These are phyloP conservation scores for Tilletiopsis washingtonensis DNA, from an alignment of 1,284 basidiomycete genomes.

Conservation along the genomic window DNA sequence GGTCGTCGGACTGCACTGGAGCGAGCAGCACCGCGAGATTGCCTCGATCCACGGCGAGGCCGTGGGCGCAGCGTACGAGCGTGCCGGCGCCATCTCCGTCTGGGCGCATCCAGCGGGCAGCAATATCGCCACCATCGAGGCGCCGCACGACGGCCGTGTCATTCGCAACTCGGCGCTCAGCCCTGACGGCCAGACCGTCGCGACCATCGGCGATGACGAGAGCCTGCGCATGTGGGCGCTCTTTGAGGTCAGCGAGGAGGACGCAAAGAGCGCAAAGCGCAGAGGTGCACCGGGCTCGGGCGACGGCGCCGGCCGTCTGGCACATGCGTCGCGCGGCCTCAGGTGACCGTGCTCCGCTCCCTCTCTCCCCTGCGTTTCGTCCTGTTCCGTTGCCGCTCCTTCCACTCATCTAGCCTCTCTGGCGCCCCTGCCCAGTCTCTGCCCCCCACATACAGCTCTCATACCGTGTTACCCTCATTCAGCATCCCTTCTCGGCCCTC, in stretches of 20 bases:
- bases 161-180: slow-evolving; percentile 32
- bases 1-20: slow-evolving; percentile 85
- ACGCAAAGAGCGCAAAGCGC: too few relatives aligned
- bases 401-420: too few relatives aligned
- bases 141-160: slow-evolving; percentile 39
- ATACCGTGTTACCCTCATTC: too few relatives aligned
- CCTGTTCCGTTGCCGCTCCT: too few relatives aligned
- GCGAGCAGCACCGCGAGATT: slow-evolving; percentile 80
- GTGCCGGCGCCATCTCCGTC: slow-evolving; percentile 28
- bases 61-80: slow-evolving; percentile 40
- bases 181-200: slow-evolving; percentile 43
- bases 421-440: too few relatives aligned
- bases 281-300: too few relatives aligned
- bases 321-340: too few relatives aligned
- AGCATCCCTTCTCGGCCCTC: too few relatives aligned
- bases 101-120: slow-evolving; percentile 41
- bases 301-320: too few relatives aligned
- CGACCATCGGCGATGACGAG: slow-evolving; percentile 43
- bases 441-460: too few relatives aligned
- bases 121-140: slow-evolving; percentile 37
- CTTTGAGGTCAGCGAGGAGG: slow-evolving; percentile 28
- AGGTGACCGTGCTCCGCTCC: too few relatives aligned
- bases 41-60: slow-evolving; percentile 72
- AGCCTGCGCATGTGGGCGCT: slow-evolving; percentile 46
- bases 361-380: neutral